Percentiles rank a stretch among this genome's conserved stretches.
Conservation (phyloP, 1,284 basidiomycete genomes). For the Polyporus tsugae region DNA sequence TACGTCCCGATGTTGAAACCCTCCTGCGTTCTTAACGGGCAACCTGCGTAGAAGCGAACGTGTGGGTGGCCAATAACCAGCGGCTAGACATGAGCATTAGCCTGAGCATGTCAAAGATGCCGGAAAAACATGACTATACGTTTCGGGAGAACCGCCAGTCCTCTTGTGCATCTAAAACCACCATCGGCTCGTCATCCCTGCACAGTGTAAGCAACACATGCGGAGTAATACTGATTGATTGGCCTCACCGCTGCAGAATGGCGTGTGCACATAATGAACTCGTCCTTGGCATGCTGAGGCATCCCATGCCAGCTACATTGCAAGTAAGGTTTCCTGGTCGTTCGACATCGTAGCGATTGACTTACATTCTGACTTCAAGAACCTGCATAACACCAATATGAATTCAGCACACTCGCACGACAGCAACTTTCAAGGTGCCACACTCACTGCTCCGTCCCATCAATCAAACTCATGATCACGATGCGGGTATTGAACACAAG, state of each 20-base stretch:
- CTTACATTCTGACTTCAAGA: conserved; percentile 87
- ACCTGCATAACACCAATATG: conserved; percentile 49
- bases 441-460: conserved; percentile 79
- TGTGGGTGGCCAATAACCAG: conserved; percentile 73
- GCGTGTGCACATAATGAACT: conserved; percentile 86
- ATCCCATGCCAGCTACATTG: conserved; percentile 66
- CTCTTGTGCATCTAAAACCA: conserved; percentile 79
- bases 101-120: conserved; percentile 7
- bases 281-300: conserved; percentile 62
- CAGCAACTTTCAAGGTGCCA: conserved; percentile 18
- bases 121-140: conserved; percentile 50
- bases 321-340: not conserved
- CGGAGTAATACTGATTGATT: not conserved
- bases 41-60: conserved; percentile 92
- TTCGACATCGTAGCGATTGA: conserved; percentile 11
- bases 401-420: conserved; percentile 19
- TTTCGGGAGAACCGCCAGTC: conserved; percentile 93
- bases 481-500: conserved; percentile 92
- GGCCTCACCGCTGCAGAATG: conserved; percentile 77
- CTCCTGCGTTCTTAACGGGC: conserved; percentile 88
- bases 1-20: conserved; percentile 90
- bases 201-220: not conserved
- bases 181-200: conserved; percentile 88
- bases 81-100: conserved; percentile 59
- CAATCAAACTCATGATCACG: conserved; percentile 84